A percentile compares a stretch with the other conserved stretches of the same genome.
phyloP scores from a whole-genome alignment of 2,329 filamentous ascomycete species.

The Aspergillus eucalypticola region DNA sequence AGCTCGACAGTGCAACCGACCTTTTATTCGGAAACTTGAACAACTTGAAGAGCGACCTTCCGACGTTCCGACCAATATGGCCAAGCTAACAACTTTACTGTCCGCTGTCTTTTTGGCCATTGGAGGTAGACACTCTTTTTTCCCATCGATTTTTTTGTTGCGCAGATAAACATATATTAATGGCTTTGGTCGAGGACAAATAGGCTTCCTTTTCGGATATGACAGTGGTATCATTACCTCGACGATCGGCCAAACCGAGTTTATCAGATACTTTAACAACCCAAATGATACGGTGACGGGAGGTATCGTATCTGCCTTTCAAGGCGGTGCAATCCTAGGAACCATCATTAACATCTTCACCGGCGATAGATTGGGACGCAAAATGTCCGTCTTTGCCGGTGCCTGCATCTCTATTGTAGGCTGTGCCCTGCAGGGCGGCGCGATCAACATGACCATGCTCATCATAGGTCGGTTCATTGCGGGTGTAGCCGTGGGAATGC shows the following conservation, averaged over 20 bases:
- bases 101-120: constrained; percentile 25
- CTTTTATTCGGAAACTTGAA: too few species aligned
- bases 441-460: constrained; percentile 12
- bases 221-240: constrained; percentile 36
- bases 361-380: constrained; percentile 1
- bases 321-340: constrained; percentile 34
- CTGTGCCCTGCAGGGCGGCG: constrained; percentile 8
- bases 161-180: not conserved
- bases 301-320: constrained; percentile 41
- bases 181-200: not conserved
- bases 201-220: constrained; percentile 36
- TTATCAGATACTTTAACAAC: constrained; percentile 28
- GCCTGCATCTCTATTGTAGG: constrained; percentile 8
- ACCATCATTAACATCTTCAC: constrained; percentile 8
- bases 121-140: constrained; percentile 15
- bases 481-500: constrained; percentile 7
- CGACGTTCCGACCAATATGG: too few species aligned
- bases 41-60: too few species aligned
- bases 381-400: constrained; percentile 10
- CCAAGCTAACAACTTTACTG: constrained; percentile 12
- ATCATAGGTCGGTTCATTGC: constrained; percentile 12
- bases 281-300: constrained; percentile 25
- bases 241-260: constrained; percentile 32
- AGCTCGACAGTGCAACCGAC: too few species aligned
- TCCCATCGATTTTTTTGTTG: too few species aligned